These are phyloP conservation scores for Citrus medica DNA, from an alignment of 345 rosid genomes.

Conservation along the genomic window DNA sequence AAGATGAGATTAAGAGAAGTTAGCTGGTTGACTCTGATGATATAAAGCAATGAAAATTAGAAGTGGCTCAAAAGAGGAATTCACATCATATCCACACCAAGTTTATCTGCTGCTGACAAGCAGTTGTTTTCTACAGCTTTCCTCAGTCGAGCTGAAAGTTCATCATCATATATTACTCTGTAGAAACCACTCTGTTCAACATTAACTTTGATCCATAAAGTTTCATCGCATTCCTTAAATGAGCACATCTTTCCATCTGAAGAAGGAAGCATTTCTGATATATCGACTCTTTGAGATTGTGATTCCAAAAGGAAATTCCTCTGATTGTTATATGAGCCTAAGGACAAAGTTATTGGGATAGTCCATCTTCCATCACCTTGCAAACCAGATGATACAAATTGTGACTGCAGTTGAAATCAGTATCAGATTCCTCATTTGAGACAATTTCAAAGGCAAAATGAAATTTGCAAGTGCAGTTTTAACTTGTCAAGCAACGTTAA, in stretches of 20 bases:
- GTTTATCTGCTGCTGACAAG: conserved; percentile 32
- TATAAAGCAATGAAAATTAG: background rate
- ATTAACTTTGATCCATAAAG: conserved; percentile 38
- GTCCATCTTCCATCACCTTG: conserved; percentile 32
- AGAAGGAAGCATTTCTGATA: conserved; percentile 22
- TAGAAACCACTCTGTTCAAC: conserved; percentile 44
- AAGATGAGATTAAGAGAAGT: background rate
- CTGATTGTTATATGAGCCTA: conserved; percentile 24
- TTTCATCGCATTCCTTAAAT: conserved; percentile 7
- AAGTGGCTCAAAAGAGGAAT: background rate
- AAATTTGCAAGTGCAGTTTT: background rate
- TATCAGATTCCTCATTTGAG: background rate
- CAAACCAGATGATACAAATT: conserved; percentile 25
- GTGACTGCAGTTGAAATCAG: conserved; percentile 22
- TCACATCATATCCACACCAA: conserved; percentile 14
- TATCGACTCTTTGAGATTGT: conserved; percentile 24
- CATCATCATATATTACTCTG: conserved; percentile 33
- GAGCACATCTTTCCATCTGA: conserved; percentile 15
- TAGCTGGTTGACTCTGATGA: background rate
- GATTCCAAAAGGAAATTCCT: conserved; percentile 36
- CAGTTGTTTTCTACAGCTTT: conserved; percentile 27
- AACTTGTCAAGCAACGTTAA: background rate
- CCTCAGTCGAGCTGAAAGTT: conserved; percentile 30
- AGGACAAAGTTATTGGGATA: conserved; percentile 32
- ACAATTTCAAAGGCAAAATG: background rate